Base-by-base conservation (phyloP, 345 rosid species). In the Triadica sebifera region DNA sequence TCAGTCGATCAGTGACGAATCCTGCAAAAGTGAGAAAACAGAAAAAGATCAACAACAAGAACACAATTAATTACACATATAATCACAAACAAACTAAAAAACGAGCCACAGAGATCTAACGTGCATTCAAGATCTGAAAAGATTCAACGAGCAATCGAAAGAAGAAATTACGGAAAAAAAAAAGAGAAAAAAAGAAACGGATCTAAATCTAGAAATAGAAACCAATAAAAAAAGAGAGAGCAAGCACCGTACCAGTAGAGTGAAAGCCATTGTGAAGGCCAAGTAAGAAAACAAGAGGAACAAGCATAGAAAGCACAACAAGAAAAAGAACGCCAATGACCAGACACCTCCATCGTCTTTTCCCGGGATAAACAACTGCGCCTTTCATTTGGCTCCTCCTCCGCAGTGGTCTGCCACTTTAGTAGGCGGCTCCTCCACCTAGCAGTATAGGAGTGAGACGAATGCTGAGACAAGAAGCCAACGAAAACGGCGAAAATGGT, bases 241-340 rank as follows among this genome's bases (percentile, higher is more conserved):
- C 34, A 29, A 29, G 34, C 34, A 29, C 1, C 34, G 34, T 70
- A 77, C 76, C 76, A 37, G 89, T 51, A 71, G 97, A 81, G 85
- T 90, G 92, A 72, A 94, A 89, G 72, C 98, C 88, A 24, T 87
- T 89, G 87, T 88, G 86, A 81, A 91, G 86, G 78, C 96, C 98
- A 25, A 91, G 93, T 74, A 94, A 82, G 78, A 94, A 91, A 60
- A 88, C 95, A 43, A 94, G 95, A 71, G 97, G 98, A 78, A 92
- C 97, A 62, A 94, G 89, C 98, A 93, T 92, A 29, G 98, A 94
- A 62, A 94, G 92, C 52, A 94, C 51, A 45, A 94, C 94, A 50
- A 94, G 98, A 68, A 88, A 88, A 66, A 91, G 89, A 3, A 92
- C 97, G 20, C 93, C 95, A 52, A 87, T 74, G 19, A 83, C 96